phyloP scores from a whole-genome alignment of 148 eudicot genomes.

The Vaccinium myrtillus region DNA sequence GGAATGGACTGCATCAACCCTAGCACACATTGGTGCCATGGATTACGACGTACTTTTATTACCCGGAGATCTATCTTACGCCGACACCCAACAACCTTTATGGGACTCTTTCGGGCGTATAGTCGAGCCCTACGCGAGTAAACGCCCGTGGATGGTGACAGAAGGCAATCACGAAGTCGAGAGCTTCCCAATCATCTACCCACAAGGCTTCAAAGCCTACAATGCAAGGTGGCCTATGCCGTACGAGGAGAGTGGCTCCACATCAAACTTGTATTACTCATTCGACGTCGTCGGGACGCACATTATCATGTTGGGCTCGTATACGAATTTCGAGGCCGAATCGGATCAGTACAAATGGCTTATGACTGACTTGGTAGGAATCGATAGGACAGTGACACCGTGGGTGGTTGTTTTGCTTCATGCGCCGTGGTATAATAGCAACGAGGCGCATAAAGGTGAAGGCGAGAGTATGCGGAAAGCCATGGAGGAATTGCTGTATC shows the following conservation, averaged over 20 bases:
- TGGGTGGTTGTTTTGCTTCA: slow-evolving; percentile 69
- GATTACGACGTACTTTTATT: slow-evolving; percentile 65
- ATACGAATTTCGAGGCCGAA: slow-evolving; percentile 44
- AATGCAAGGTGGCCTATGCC: slow-evolving; percentile 89
- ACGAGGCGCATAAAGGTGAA: slow-evolving; percentile 72
- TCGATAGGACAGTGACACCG: slow-evolving; percentile 58
- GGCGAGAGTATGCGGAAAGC: slow-evolving; percentile 81
- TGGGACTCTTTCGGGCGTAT: slow-evolving; percentile 94
- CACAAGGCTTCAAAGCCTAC: slow-evolving; percentile 69
- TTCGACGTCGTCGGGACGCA: slow-evolving; percentile 71
- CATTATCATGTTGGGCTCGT: slow-evolving; percentile 73
- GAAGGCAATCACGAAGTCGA: slow-evolving; percentile 76
- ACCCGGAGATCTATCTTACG: slow-evolving; percentile 82
- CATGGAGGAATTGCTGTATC: slow-evolving; percentile 59
- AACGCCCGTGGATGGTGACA: slow-evolving; percentile 90
- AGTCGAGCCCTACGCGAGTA: slow-evolving; percentile 72
- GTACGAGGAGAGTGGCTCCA: slow-evolving; percentile 64
- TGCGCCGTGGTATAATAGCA: slow-evolving; percentile 88
- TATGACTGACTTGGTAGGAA: slow-evolving; percentile 38
- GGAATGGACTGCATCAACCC: slow-evolving; percentile 68
- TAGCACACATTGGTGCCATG: slow-evolving; percentile 41
- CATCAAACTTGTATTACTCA: slow-evolving; percentile 78
- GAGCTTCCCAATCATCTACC: slow-evolving; percentile 53
- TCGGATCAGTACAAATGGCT: slow-evolving; percentile 89
- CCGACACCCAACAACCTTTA: slow-evolving; percentile 62